Evolutionary conservation across 208 protist genomes (phyloP).

Genomic region (Leishmania lainsoni): DNA sequence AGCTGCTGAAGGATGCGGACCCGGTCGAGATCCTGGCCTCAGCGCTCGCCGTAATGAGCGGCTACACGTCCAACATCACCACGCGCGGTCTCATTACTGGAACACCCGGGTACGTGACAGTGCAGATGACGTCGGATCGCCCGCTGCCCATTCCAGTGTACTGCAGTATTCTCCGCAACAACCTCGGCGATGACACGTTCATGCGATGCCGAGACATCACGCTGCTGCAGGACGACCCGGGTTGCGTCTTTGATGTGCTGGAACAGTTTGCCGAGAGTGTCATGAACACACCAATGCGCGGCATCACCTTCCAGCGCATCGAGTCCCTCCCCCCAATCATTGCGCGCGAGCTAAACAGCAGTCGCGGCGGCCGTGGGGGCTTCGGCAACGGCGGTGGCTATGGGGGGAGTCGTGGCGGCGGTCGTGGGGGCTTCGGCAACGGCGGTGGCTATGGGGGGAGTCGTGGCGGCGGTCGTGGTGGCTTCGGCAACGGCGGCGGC

Average conservation of each 20-base stretch:
- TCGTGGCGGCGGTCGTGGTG: constrained; percentile 10
- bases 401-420: constrained; percentile 21
- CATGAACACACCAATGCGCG: constrained; percentile 57
- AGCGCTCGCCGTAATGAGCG: constrained; percentile 91
- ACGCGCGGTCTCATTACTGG: constrained; percentile 84
- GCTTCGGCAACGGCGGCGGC: constrained; percentile 11
- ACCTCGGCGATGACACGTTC: constrained; percentile 81
- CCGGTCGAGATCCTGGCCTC: constrained; percentile 86
- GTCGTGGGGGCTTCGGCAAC: constrained; percentile 14
- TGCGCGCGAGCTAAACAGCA: constrained; percentile 70
- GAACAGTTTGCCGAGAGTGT: constrained; percentile 70
- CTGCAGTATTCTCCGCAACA: constrained; percentile 89
- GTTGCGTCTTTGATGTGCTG: constrained; percentile 90
- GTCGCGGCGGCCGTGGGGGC: constrained; percentile 43
- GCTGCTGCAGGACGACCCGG: constrained; percentile 83
- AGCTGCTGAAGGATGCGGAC: constrained; percentile 90
- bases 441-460: constrained; percentile 10
- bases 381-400: constrained; percentile 24
- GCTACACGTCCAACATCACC: constrained; percentile 90
- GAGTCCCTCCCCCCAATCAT: constrained; percentile 85
- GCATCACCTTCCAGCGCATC: constrained; percentile 73
- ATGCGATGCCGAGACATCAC: constrained; percentile 84
- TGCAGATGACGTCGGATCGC: constrained; percentile 76
- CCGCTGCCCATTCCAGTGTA: constrained; percentile 80
- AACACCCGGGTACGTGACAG: constrained; percentile 68